Percentiles rank a stretch among this genome's conserved stretches.
phyloP scores from a whole-genome alignment of 1,284 basidiomycete species.

The Leccinum angustisporum region DNA sequence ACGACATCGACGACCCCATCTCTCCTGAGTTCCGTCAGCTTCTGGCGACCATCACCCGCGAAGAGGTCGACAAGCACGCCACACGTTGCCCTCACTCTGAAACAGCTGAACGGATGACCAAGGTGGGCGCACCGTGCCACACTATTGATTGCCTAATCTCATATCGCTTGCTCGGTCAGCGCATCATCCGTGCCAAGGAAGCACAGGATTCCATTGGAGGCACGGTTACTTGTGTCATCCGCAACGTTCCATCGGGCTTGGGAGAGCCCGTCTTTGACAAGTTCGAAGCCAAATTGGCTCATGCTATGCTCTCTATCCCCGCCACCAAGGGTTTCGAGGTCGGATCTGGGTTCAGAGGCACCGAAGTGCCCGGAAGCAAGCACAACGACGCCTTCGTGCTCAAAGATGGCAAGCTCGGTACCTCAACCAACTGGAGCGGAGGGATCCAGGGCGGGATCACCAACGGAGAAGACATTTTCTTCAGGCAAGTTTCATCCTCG shows the following conservation, averaged over 20 bases:
- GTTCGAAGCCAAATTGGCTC: conserved; percentile 93
- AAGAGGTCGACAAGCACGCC: conserved; percentile 83
- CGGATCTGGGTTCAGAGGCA: conserved; percentile 95
- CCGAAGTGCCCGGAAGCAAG: conserved; percentile 88
- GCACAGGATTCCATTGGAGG: conserved; percentile 94
- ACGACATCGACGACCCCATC: conserved; percentile 77
- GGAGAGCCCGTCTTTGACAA: conserved; percentile 99
- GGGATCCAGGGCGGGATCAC: conserved; percentile 98
- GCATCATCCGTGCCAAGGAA: conserved; percentile 92
- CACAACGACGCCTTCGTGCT: conserved; percentile 92
- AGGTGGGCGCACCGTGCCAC: conserved; percentile 47
- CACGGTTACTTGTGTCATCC: conserved; percentile 95
- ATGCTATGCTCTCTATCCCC: conserved; percentile 98
- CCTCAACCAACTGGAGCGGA: conserved; percentile 93
- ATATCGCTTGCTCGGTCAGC: conserved; percentile 44
- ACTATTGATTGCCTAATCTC: conserved; percentile 8
- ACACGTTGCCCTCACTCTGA: conserved; percentile 91
- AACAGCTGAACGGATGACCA: conserved; percentile 88
- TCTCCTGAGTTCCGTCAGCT: conserved; percentile 84
- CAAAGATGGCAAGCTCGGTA: conserved; percentile 78
- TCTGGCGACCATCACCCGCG: conserved; percentile 80
- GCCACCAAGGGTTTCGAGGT: conserved; percentile 99
- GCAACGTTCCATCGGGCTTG: conserved; percentile 85
- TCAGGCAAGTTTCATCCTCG: conserved; percentile 59
- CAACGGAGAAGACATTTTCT: conserved; percentile 98